phyloP scores from a whole-genome alignment of 495 filamentous ascomycete species.

The Neurospora sp. region DNA sequence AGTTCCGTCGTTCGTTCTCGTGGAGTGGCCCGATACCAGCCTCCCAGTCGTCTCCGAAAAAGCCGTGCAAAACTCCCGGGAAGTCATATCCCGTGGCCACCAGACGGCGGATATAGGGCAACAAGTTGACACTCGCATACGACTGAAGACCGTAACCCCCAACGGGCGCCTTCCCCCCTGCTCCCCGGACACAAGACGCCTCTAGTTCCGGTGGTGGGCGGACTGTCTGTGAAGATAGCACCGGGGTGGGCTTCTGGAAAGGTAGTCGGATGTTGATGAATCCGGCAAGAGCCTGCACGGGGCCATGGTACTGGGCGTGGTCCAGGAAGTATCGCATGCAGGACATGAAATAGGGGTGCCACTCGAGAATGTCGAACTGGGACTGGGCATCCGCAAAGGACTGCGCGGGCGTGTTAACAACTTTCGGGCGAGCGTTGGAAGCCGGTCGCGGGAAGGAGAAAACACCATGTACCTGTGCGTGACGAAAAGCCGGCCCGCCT shows the following conservation, averaged over 20 bases:
- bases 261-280: slow-evolving; percentile 80
- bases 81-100: slow-evolving; percentile 87
- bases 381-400: slow-evolving; percentile 39
- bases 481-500: slow-evolving; percentile 13
- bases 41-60: slow-evolving; percentile 89
- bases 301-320: slow-evolving; percentile 72
- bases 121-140: slow-evolving; percentile 53
- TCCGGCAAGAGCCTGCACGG: slow-evolving; percentile 80
- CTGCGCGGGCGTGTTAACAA: slow-evolving; percentile 4
- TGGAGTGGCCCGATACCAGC: slow-evolving; percentile 70
- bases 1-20: slow-evolving; percentile 86
- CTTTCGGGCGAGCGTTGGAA: background rate
- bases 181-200: background rate
- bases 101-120: slow-evolving; percentile 83
- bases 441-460: background rate
- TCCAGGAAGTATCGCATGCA: slow-evolving; percentile 92
- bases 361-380: slow-evolving; percentile 78
- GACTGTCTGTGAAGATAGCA: slow-evolving; percentile 20
- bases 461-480: slow-evolving; percentile 19
- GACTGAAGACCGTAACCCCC: slow-evolving; percentile 6
- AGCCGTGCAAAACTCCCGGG: slow-evolving; percentile 75
- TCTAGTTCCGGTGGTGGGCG: slow-evolving; percentile 11
- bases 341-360: slow-evolving; percentile 86
- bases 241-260: slow-evolving; percentile 44
- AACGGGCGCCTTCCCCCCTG: background rate